Conservation (phyloP, 768 basidiomycete species). For the Austroboletus eburneus region DNA sequence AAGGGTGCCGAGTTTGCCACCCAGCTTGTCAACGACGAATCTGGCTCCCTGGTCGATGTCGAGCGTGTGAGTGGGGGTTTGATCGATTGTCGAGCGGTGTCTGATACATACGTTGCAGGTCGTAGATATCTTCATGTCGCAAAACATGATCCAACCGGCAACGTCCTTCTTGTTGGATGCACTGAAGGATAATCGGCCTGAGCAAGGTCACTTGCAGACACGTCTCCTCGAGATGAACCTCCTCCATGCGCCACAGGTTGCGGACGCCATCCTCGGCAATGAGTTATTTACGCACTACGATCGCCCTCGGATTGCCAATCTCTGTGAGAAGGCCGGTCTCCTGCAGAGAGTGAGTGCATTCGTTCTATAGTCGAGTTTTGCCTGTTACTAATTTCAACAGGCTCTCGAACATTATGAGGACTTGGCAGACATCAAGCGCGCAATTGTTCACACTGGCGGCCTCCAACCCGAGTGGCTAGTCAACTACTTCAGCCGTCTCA, state of each 20-base stretch:
- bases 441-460: slow-evolving; percentile 85
- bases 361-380: background rate
- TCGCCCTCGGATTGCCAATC: slow-evolving; percentile 91
- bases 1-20: slow-evolving; percentile 98
- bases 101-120: slow-evolving; percentile 44
- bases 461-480: slow-evolving; percentile 96
- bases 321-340: slow-evolving; percentile 97
- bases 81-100: background rate
- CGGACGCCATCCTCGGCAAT: slow-evolving; percentile 97
- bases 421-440: slow-evolving; percentile 97
- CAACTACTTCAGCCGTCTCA: slow-evolving; percentile 93
- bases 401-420: slow-evolving; percentile 99
- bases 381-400: slow-evolving; percentile 38
- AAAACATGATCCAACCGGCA: slow-evolving; percentile 99
- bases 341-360: slow-evolving; percentile 71
- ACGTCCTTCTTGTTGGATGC: slow-evolving; percentile 97
- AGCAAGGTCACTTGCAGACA: slow-evolving; percentile 94
- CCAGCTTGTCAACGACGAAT: slow-evolving; percentile 90
- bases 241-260: slow-evolving; percentile 95
- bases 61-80: slow-evolving; percentile 60
- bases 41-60: slow-evolving; percentile 87
- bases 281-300: slow-evolving; percentile 99
- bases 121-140: slow-evolving; percentile 98
- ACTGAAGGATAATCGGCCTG: slow-evolving; percentile 96
- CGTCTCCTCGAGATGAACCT: slow-evolving; percentile 98